Percentiles rank a stretch among this genome's conserved stretches.
Evolutionary conservation across 495 filamentous ascomycete genomes (phyloP).

Genomic region (Lichina pygmaea): DNA sequence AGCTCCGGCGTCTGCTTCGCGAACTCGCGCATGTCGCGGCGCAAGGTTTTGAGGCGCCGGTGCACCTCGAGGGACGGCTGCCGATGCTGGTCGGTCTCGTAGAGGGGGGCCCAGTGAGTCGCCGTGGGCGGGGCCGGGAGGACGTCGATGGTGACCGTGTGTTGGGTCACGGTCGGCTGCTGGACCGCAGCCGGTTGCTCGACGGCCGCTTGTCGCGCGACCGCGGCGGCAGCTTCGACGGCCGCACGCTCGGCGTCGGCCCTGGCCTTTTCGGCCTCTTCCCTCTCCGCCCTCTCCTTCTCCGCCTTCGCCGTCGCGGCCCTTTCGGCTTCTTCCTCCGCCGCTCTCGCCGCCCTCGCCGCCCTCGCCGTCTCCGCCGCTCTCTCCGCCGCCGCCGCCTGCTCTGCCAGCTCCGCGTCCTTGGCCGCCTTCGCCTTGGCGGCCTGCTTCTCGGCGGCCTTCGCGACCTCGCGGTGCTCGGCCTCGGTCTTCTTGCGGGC

Average conservation of each 20-base stretch:
- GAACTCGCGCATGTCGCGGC: constrained; percentile 23
- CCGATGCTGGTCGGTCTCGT: neutral
- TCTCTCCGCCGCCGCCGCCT: neutral
- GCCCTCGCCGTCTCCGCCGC: constrained; percentile 6
- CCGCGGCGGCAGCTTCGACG: constrained; percentile 7
- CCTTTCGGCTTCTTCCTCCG: constrained; percentile 14
- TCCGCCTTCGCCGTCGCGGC: constrained; percentile 5
- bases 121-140: constrained; percentile 7
- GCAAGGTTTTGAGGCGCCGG: constrained; percentile 40
- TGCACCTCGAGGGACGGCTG: constrained; percentile 40
- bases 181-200: neutral
- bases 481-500: neutral
- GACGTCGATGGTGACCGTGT: neutral
- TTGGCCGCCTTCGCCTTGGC: constrained; percentile 6
- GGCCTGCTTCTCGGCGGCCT: constrained; percentile 4
- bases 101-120: neutral
- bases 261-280: constrained; percentile 12
- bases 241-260: constrained; percentile 14
- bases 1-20: constrained; percentile 23
- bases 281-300: constrained; percentile 10
- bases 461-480: neutral
- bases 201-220: neutral
- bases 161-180: neutral
- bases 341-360: constrained; percentile 3
- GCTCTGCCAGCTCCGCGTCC: neutral